Conservation (phyloP, 176 grass and related monocot species). For the Cenchrus americanus region DNA sequence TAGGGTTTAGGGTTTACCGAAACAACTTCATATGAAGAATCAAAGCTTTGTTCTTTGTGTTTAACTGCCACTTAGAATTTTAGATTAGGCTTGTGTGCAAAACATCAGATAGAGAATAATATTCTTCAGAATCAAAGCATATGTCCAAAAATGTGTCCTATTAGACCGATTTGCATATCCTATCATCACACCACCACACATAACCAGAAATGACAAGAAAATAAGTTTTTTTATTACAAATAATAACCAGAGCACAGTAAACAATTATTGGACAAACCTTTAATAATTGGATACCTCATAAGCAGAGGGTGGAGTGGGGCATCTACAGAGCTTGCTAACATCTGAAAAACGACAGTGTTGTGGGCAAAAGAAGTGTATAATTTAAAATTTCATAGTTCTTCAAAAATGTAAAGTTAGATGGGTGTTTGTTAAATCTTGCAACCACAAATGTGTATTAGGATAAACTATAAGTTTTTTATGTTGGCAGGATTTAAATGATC, state of each 20-base stretch:
- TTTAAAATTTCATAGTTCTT: background rate
- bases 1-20: too few relatives aligned
- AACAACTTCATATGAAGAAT: too few relatives aligned
- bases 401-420: background rate
- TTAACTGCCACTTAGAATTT: background rate
- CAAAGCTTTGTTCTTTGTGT: too few relatives aligned
- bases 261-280: background rate
- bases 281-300: background rate
- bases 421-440: conserved; percentile 1
- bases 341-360: background rate
- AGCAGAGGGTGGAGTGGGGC: background rate
- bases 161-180: background rate
- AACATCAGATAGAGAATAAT: background rate
- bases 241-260: background rate
- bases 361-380: background rate
- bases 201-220: background rate
- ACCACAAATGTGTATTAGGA: conserved; percentile 1
- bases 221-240: background rate
- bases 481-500: conserved; percentile 27
- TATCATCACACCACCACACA: background rate
- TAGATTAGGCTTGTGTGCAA: background rate
- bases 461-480: conserved; percentile 14
- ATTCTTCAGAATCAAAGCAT: background rate
- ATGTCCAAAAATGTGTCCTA: background rate
- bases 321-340: background rate